Percentiles rank a stretch among this genome's conserved stretches.
Conservation (phyloP, 176 grass and related monocot species). For the Avena eriantha region DNA sequence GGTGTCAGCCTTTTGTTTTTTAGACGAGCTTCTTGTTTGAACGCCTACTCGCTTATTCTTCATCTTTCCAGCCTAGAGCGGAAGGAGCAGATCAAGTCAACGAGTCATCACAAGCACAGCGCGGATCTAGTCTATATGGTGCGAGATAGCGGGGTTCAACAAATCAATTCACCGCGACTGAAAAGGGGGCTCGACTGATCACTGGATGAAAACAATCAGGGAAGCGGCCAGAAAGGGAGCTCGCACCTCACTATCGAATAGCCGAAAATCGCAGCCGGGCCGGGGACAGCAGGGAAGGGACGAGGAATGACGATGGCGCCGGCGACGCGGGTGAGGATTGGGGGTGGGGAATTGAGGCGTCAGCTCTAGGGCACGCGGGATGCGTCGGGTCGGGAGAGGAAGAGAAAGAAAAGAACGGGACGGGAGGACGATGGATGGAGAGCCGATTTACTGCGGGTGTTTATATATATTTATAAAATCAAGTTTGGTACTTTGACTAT, state of each 20-base stretch:
- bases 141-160: too few relatives aligned
- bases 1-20: slow-evolving; percentile 9
- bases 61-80: not conserved
- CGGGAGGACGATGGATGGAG: too few relatives aligned
- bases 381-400: not conserved
- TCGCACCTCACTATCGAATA: not conserved
- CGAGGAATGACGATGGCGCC: too few relatives aligned
- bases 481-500: too few relatives aligned
- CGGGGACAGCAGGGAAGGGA: not conserved
- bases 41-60: not conserved
- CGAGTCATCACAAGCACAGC: not conserved
- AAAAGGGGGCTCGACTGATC: not conserved
- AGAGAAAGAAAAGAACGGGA: too few relatives aligned
- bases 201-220: not conserved
- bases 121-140: not conserved
- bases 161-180: not conserved
- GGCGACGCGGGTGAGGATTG: too few relatives aligned
- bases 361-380: not conserved
- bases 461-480: too few relatives aligned
- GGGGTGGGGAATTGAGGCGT: not conserved
- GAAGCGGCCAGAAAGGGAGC: not conserved
- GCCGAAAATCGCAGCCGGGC: not conserved
- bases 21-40: not conserved
- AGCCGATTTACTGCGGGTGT: too few relatives aligned
- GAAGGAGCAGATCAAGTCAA: not conserved